Base-by-base conservation (phyloP, 495 filamentous ascomycete species). In the Penicillium bovifimosum region DNA sequence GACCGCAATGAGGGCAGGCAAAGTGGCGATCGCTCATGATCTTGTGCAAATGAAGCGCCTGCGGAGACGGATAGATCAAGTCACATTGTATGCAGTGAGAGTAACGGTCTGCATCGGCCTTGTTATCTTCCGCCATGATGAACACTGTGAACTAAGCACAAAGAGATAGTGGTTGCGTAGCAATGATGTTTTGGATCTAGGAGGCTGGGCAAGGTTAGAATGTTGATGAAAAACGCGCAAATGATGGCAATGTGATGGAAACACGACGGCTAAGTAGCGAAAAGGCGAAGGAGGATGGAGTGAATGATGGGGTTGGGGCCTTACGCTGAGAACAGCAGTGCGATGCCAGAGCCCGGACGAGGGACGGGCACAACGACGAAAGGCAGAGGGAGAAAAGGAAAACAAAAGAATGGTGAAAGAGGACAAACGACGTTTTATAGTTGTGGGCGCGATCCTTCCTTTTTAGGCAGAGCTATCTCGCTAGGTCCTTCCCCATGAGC, bases 61-160 rank as follows among this genome's bases (percentile, higher is more conserved):
- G 73, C 17, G 67, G 74, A 41, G 70, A 60, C 0, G 55, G 47
- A 50, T 72, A 80, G 60, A 82, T 78, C 24, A 71, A 40, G 41
- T 82, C 66, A 55, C 80, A 83, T 20, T 65, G 53, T 18, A 47
- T 38, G 65, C 80, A 83, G 57, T 77, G 83, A 40, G 76, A 67
- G 47, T 83, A 79, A 3, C 0, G 72, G 55, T 9, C 54, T n/a
- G 24, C 66, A 59, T 54, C 26, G 0, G 47, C 47, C 51, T 83
- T 83, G 63, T 84, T 80, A 1, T 38, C 33, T 27, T 48, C 46
- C 0, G 46, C 34, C 46, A 48, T 48, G 2, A 34, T 9, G 9
- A 43, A 11, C 8, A n/a, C 3, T 36, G 13, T 36, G 7, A 24
- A 24, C 20, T 24, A 24, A 4, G 4, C 20, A 2, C 20, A 5